Evolutionary conservation across 2,329 filamentous ascomycete genomes (phyloP).

Genomic region (Plenodomus biglobosus): DNA sequence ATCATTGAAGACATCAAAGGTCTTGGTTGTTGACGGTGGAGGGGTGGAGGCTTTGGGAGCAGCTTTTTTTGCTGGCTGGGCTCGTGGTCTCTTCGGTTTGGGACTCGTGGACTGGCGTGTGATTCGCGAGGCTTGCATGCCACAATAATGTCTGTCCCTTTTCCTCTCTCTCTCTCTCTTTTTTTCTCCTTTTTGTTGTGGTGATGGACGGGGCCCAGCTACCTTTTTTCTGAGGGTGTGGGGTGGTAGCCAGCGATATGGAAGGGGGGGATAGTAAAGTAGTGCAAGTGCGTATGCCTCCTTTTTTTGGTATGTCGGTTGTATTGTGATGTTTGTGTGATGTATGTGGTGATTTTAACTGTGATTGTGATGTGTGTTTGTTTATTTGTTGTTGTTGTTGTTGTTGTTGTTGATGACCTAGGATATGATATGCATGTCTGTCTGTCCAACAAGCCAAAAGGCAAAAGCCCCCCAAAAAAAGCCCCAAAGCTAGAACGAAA

Average conservation of each 20-base stretch:
- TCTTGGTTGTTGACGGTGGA: constrained; percentile 14
- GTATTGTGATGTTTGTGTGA: too few relatives aligned
- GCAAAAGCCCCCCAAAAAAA: too few relatives aligned
- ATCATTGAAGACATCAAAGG: constrained; percentile 17
- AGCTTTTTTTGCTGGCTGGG: constrained; percentile 8
- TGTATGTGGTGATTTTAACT: too few relatives aligned
- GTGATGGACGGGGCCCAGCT: constrained; percentile 28
- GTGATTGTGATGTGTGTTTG: too few relatives aligned
- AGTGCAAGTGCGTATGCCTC: constrained; percentile 20
- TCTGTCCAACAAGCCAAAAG: too few relatives aligned
- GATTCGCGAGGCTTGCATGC: constrained; percentile 8
- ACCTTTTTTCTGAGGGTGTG: constrained; percentile 18
- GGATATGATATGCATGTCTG: too few relatives aligned
- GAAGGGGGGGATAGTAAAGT: too few relatives aligned
- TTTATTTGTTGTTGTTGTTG: too few relatives aligned
- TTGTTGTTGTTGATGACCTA: too few relatives aligned
- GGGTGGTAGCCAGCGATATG: constrained; percentile 28
- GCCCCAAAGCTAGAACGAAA: too few relatives aligned
- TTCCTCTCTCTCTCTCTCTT: too few relatives aligned
- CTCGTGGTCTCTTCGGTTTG: constrained; percentile 12
- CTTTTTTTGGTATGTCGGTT: neutral
- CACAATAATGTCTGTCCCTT: constrained; percentile 31
- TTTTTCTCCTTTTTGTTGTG: constrained; percentile 28
- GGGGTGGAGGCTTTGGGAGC: constrained; percentile 12
- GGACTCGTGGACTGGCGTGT: constrained; percentile 16